Evolutionary conservation across 2,329 filamentous ascomycete genomes (phyloP), one percentile per base, ranked within the genome.

Genomic region (Diplodia corticola): DNA sequence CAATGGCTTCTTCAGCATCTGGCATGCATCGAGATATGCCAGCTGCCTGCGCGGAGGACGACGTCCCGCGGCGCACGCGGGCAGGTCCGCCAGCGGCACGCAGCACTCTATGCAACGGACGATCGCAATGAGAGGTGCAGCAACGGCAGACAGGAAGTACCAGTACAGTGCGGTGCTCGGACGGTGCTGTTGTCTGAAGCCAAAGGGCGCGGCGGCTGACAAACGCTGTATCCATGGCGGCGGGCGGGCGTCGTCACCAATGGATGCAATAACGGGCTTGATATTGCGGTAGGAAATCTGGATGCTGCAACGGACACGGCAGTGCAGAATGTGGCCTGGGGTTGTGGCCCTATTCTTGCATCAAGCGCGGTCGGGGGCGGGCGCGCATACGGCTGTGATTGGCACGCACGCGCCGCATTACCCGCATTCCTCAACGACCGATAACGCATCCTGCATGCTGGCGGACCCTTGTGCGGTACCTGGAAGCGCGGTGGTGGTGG

Each of bases 381-480:
- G 22, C 33, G 40, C 26, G 57, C 57, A 20, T 61, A n/a, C 10
- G 57, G 5, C 37, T 30, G 37, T 46, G 55, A 61, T 35, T 61
- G 57, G 57, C 57, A 61, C 33, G 57, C 28, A 61, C 28, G 57
- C 57, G 57, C 40, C 57, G 44, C 57, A 61, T 61, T 49, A 49
- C 57, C 57, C 48, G 57, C 57, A 46, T 61, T 50, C 57, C 54
- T 24, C 44, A 61, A 61, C 57, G 57, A 44, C 57, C 57, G 57
- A 61, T 61, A 61, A 61, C 57, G 28, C 44, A 49, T 46, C 55
- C 44, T 61, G 57, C 54, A 59, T 59, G 44, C 37, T 59, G n/a
- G n/a, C n/a, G n/a, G 44, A 30, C 40, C 57, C 57, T 28, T 46
- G 57, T 4, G 15, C 37, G 57, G 57, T 61, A 49, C 57, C 57